Evolutionary conservation across 2,329 filamentous ascomycete species (phyloP).

Genomic region (Cladophialophora chaetospira): DNA sequence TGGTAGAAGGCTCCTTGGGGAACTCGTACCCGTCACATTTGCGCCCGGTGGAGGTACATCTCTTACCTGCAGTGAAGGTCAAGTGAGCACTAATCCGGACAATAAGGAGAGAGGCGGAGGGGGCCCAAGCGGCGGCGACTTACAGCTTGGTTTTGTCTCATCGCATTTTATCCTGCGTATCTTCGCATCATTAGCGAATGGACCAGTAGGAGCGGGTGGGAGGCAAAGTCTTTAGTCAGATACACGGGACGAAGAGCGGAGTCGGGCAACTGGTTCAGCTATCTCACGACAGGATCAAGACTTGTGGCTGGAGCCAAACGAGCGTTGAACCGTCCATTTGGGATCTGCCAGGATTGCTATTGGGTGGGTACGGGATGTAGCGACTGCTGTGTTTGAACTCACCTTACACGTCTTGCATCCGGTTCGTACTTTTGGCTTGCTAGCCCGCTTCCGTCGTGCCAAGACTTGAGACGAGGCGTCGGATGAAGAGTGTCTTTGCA

Average conservation of each 20-base stretch:
- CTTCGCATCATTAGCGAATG: constrained; percentile 13
- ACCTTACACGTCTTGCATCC: constrained; percentile 34
- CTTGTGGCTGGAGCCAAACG: constrained; percentile 12
- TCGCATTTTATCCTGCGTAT: constrained; percentile 50
- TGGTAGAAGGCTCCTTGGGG: constrained; percentile 39
- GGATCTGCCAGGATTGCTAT: not conserved
- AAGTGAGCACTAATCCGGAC: constrained; percentile 23
- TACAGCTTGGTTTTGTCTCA: constrained; percentile 45
- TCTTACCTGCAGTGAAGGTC: constrained; percentile 47
- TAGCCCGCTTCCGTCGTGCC: constrained; percentile 26
- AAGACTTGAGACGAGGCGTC: constrained; percentile 8
- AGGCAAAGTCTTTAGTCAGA: constrained; percentile 12
- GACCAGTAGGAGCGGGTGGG: constrained; percentile 11
- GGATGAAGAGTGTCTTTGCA: not conserved
- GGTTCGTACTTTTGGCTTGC: constrained; percentile 34
- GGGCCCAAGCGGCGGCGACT: constrained; percentile 13
- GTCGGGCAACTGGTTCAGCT: constrained; percentile 17
- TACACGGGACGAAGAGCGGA: constrained; percentile 10
- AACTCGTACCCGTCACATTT: constrained; percentile 59
- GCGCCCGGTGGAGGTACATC: constrained; percentile 62
- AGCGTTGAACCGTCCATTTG: constrained; percentile 7
- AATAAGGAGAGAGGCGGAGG: constrained; percentile 1
- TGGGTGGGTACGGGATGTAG: not conserved
- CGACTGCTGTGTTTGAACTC: constrained; percentile 7
- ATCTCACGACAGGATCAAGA: constrained; percentile 1